phyloP scores from a whole-genome alignment of 805 yeast species.

The Pichia deserticola region DNA sequence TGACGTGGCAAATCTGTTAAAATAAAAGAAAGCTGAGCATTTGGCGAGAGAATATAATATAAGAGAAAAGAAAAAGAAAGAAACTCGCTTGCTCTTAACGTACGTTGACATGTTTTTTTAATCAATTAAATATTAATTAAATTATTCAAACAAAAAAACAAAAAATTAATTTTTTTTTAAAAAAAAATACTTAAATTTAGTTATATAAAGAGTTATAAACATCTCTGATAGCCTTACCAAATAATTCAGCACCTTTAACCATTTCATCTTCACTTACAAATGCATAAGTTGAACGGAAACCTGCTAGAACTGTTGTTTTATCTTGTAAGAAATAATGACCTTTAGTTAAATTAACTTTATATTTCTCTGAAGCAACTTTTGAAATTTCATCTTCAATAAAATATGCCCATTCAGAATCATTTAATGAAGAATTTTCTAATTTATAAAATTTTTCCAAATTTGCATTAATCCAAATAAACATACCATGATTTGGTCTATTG shows the following conservation, averaged over 20 bases:
- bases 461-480: constrained; percentile 36
- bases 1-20: no score
- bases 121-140: no score
- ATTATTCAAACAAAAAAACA: no score
- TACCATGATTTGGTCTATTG: constrained; percentile 38
- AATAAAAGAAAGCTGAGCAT: no score
- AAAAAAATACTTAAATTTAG: neutral
- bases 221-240: constrained; percentile 19
- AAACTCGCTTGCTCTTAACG: no score
- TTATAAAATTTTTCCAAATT: constrained; percentile 33
- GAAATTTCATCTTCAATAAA: constrained; percentile 27
- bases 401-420: constrained; percentile 25
- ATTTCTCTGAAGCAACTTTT: constrained; percentile 16
- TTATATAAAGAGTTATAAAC: constrained; percentile 13
- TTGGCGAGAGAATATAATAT: no score
- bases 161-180: no score
- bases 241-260: constrained; percentile 20
- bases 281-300: constrained; percentile 29
- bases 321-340: constrained; percentile 31
- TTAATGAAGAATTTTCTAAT: constrained; percentile 32
- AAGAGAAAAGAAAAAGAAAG: no score
- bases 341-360: constrained; percentile 25
- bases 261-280: constrained; percentile 22
- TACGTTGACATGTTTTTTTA: no score
- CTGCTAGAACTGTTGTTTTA: constrained; percentile 13